Conservation (phyloP, 228 moss, liverwort and hornwort species). For the Sphagnum magellanicum region DNA sequence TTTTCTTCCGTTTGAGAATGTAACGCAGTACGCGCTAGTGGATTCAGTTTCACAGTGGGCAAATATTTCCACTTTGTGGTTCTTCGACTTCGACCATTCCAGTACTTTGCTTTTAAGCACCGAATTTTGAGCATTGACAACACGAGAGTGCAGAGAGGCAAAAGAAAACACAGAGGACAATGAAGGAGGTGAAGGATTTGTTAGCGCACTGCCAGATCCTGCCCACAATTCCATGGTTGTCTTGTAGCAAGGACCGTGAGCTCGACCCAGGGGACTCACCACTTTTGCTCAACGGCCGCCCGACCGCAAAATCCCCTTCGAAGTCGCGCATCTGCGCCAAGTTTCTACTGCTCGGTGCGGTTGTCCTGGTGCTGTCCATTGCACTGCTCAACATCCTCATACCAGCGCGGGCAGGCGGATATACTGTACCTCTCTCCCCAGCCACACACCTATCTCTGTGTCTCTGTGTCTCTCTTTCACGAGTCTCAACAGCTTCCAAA, state of each 20-base stretch:
- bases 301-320: slow-evolving; percentile 11
- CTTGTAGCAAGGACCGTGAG: slow-evolving; percentile 21
- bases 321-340: slow-evolving; percentile 33
- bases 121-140: slow-evolving; percentile 49
- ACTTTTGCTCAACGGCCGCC: neutral
- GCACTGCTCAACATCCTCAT: neutral
- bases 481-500: no score
- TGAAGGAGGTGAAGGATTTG: neutral
- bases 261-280: slow-evolving; percentile 25
- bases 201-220: slow-evolving; percentile 16
- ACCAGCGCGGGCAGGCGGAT: neutral
- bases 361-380: slow-evolving; percentile 6
- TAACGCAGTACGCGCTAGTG: no score
- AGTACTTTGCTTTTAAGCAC: slow-evolving; percentile 28
- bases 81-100: slow-evolving; percentile 40
- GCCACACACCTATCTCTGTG: neutral
- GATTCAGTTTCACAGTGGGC: no score
- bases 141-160: slow-evolving; percentile 29
- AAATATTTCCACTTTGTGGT: slow-evolving; percentile 62
- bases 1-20: no score
- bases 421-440: neutral
- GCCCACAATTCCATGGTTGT: slow-evolving; percentile 20
- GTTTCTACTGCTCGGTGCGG: slow-evolving; percentile 19
- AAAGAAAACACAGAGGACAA: neutral
- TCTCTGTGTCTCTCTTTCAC: neutral